phyloP scores from a whole-genome alignment of 345 rosid genomes.

The Murraya koenigii region DNA sequence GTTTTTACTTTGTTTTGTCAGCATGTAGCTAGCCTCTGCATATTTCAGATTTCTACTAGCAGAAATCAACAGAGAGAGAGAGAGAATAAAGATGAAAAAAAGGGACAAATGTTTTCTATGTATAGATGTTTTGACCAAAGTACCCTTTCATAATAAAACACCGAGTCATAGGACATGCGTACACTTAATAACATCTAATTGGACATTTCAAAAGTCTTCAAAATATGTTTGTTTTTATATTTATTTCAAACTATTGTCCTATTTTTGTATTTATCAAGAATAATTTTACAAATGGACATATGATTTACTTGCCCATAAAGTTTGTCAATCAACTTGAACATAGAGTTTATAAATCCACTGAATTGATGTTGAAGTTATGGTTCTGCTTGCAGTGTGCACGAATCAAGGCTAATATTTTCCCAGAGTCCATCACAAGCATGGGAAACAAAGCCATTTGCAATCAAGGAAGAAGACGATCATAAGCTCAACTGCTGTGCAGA shows the following conservation, averaged over 20 bases:
- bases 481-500: constrained; percentile 61
- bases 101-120: neutral
- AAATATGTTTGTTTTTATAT: neutral
- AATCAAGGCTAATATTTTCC: constrained; percentile 34
- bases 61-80: constrained; percentile 7
- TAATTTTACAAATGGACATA: neutral
- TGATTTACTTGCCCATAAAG: neutral
- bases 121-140: neutral
- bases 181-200: neutral
- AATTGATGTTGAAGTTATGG: neutral
- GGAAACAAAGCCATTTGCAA: constrained; percentile 52
- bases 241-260: neutral
- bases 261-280: neutral
- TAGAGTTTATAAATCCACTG: neutral
- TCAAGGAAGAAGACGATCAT: constrained; percentile 49
- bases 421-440: constrained; percentile 34
- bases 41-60: constrained; percentile 13
- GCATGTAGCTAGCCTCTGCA: constrained; percentile 23
- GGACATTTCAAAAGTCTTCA: neutral
- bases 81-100: neutral
- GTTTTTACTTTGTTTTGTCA: constrained; percentile 34
- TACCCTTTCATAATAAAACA: neutral
- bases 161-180: neutral
- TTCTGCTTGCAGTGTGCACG: constrained; percentile 40
- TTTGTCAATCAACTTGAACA: too few relatives aligned